These are phyloP conservation scores for Populus hybrid DNA, from an alignment of 441 rosid species.

Conservation along the genomic window DNA sequence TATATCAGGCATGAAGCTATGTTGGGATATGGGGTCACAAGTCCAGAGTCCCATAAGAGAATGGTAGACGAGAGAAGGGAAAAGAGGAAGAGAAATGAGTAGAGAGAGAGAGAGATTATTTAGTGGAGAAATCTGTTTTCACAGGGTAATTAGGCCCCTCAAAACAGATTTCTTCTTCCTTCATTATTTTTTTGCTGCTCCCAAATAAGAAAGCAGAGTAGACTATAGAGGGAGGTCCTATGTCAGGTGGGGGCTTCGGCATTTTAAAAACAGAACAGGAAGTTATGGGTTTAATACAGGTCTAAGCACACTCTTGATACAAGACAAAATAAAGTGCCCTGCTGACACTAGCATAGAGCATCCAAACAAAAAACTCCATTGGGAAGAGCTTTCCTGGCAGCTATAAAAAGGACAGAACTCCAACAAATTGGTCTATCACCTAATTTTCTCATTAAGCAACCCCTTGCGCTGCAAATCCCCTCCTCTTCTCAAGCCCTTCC, in stretches of 20 bases:
- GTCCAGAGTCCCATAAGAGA: too few relatives aligned
- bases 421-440: conserved; percentile 26
- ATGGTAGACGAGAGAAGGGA: not conserved
- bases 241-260: conserved; percentile 19
- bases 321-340: conserved; percentile 6
- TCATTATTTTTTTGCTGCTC: not conserved
- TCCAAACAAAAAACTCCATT: conserved; percentile 15
- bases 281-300: conserved; percentile 21
- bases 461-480: conserved; percentile 18
- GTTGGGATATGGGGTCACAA: too few relatives aligned
- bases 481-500: conserved; percentile 17
- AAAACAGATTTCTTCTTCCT: not conserved
- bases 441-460: conserved; percentile 18
- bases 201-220: not conserved
- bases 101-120: not conserved
- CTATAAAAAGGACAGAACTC: conserved; percentile 37
- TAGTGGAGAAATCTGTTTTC: not conserved
- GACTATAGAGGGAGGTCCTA: not conserved
- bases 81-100: not conserved
- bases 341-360: conserved; percentile 30
- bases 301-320: not conserved
- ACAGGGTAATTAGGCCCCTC: not conserved
- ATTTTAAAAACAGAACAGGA: conserved; percentile 4
- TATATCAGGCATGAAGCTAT: too few relatives aligned
- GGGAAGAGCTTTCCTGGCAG: conserved; percentile 54